Conservation (phyloP, 129 eudicot genomes). For the Oenanthe sinensis region DNA sequence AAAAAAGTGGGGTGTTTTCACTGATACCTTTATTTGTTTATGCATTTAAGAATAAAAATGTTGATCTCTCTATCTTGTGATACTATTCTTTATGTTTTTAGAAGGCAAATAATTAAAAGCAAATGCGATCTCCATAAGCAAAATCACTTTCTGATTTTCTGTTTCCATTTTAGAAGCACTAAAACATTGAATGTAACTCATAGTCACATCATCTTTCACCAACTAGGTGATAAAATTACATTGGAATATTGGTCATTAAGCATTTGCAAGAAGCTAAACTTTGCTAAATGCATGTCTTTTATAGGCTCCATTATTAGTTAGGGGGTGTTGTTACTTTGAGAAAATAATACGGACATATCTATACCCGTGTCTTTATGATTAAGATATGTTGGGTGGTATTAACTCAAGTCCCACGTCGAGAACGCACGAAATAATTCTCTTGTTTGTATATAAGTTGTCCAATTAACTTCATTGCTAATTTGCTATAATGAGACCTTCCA, state of each 20-base stretch:
- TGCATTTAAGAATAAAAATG: neutral
- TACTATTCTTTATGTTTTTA: neutral
- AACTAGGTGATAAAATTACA: neutral
- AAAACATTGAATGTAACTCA: constrained; percentile 5
- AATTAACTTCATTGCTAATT: no score
- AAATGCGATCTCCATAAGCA: neutral
- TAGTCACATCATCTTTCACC: constrained; percentile 5
- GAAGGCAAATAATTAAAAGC: constrained; percentile 1
- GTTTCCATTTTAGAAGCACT: neutral
- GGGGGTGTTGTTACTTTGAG: neutral
- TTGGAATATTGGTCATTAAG: neutral
- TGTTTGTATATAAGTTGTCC: no score
- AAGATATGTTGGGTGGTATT: neutral
- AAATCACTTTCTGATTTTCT: constrained; percentile 9
- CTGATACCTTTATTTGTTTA: constrained; percentile 1
- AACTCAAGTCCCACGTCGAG: no score
- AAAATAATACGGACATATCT: neutral
- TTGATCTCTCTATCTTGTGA: constrained; percentile 2
- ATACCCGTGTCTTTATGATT: neutral
- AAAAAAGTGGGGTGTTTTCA: constrained; percentile 7
- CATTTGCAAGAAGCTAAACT: neutral
- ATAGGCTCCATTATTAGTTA: neutral
- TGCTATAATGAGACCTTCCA: no score
- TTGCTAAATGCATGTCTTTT: neutral
- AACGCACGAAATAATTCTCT: no score